Percentiles rank a stretch among this genome's conserved stretches.
Evolutionary conservation across 148 eudicot species (phyloP).

Genomic region (Fagopyrum esculentum): DNA sequence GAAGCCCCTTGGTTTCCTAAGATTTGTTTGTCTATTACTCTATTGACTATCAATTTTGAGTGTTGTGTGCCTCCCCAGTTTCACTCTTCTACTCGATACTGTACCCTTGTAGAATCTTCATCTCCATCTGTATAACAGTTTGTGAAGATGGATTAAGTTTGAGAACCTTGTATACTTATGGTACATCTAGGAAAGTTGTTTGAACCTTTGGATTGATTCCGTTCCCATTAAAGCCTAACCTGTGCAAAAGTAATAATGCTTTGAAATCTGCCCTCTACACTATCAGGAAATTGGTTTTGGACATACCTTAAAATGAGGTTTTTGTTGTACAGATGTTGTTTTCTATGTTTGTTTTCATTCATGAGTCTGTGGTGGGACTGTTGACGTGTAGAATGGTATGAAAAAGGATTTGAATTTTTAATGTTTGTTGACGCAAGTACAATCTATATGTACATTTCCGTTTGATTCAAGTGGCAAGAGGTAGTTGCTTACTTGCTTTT

Average conservation of each 20-base stretch:
- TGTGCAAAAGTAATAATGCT: background rate
- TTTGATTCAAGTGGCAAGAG: background rate
- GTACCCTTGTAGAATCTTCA: too few species aligned
- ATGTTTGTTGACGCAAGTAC: background rate
- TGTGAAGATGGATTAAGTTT: background rate
- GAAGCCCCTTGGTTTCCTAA: too few species aligned
- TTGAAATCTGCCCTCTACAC: background rate
- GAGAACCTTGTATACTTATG: background rate
- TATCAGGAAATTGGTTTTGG: background rate
- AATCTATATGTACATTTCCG: background rate
- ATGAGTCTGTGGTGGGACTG: background rate
- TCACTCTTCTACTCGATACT: too few species aligned
- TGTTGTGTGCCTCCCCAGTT: too few species aligned
- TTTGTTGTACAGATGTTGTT: background rate
- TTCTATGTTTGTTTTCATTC: background rate
- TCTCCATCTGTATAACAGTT: too few species aligned
- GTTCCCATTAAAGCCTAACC: background rate
- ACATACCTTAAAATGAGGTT: background rate
- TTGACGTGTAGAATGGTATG: background rate
- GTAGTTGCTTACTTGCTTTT: too few species aligned
- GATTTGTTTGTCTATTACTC: too few species aligned
- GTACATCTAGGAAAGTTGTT: background rate
- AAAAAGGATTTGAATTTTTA: background rate
- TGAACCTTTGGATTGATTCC: background rate
- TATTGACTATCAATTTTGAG: too few species aligned